A percentile compares a stretch with the other conserved stretches of the same genome.
Evolutionary conservation across 495 filamentous ascomycete genomes (phyloP).

Genomic region (Xanthoparmelia taractica): DNA sequence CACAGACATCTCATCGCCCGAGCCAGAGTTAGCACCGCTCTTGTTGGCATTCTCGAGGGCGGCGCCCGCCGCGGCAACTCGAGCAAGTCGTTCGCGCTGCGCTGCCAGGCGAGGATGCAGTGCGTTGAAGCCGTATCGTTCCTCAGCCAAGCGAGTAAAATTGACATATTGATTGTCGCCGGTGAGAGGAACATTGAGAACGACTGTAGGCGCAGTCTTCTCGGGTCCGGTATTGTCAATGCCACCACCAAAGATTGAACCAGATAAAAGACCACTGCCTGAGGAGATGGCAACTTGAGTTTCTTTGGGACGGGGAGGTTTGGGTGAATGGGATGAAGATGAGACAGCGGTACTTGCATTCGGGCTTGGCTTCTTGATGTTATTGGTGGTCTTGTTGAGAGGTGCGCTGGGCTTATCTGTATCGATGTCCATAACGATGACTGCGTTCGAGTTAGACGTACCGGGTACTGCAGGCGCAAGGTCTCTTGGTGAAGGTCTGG

Average conservation of each 20-base stretch:
- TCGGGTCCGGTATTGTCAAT: conserved; percentile 35
- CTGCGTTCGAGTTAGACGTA: not conserved
- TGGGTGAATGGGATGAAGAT: conserved; percentile 54
- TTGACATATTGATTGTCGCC: conserved; percentile 86
- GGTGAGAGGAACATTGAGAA: conserved; percentile 71
- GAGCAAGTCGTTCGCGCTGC: conserved; percentile 68
- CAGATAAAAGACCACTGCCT: conserved; percentile 61
- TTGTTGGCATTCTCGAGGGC: conserved; percentile 62
- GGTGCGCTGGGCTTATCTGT: conserved; percentile 18
- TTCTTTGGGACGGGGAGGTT: conserved; percentile 47
- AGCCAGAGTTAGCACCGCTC: conserved; percentile 26
- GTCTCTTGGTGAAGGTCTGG: conserved; percentile 22
- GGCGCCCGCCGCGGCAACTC: conserved; percentile 76
- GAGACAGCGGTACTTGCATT: conserved; percentile 40
- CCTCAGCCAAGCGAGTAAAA: conserved; percentile 87
- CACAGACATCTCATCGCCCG: conserved; percentile 56
- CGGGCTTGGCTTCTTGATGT: conserved; percentile 31
- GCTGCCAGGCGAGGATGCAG: conserved; percentile 85
- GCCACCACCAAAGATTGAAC: conserved; percentile 51
- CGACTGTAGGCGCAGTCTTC: conserved; percentile 67
- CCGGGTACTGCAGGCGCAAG: conserved; percentile 4
- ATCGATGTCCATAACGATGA: conserved; percentile 16
- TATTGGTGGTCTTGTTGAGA: conserved; percentile 1
- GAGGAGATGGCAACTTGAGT: conserved; percentile 48
- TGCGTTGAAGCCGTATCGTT: conserved; percentile 88